Conservation (phyloP, 2,329 filamentous ascomycete genomes). For the Onygenales sp. region DNA sequence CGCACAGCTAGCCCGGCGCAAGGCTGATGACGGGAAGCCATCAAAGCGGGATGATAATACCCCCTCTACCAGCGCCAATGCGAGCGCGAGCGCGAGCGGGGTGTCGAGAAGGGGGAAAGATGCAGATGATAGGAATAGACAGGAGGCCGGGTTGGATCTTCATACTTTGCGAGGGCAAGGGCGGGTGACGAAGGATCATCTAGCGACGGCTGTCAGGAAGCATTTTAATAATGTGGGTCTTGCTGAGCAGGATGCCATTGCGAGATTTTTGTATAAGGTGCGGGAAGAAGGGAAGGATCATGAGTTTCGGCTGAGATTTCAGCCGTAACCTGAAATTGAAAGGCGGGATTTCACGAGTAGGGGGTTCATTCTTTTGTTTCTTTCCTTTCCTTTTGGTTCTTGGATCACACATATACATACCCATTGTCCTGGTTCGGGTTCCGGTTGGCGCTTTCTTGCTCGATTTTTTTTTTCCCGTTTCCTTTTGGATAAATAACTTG, state of each 20-base stretch:
- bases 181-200: conserved; percentile 31
- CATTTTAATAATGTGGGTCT: conserved; percentile 39
- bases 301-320: conserved; percentile 33
- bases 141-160: neutral
- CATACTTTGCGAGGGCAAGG: conserved; percentile 20
- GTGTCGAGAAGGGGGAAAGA: neutral
- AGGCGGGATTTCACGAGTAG: no score
- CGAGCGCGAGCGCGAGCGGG: neutral
- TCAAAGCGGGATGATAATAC: neutral
- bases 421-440: no score
- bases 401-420: no score
- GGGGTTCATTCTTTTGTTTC: neutral
- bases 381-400: neutral
- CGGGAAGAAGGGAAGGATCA: conserved; percentile 34
- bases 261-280: conserved; percentile 40
- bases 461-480: no score
- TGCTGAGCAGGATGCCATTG: conserved; percentile 38
- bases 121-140: neutral
- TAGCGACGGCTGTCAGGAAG: conserved; percentile 35
- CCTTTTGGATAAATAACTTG: no score
- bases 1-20: conserved; percentile 12
- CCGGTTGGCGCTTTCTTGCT: no score
- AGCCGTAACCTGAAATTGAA: conserved; percentile 20
- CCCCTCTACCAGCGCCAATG: neutral
- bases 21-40: neutral